A percentile compares a stretch with the other conserved stretches of the same genome.
Evolutionary conservation across 441 rosid genomes (phyloP).

Genomic region (Corymbia citriodora): DNA sequence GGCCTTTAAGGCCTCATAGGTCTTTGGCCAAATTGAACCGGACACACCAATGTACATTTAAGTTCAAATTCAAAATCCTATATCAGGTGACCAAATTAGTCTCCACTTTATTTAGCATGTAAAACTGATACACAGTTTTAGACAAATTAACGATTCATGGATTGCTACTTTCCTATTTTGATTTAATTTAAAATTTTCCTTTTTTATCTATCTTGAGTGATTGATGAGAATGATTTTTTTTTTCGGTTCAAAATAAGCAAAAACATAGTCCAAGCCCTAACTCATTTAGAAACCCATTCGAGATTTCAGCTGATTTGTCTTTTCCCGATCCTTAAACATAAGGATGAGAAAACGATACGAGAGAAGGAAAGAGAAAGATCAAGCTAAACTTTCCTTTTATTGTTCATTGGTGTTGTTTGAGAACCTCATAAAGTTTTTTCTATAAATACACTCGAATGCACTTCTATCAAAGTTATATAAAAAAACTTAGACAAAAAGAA

Average conservation of each 20-base stretch:
- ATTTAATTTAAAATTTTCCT: background rate
- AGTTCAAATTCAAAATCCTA: background rate
- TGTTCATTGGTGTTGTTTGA: fast-evolving
- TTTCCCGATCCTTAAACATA: background rate
- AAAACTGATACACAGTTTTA: background rate
- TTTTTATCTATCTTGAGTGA: background rate
- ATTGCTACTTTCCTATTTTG: background rate
- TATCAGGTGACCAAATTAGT: background rate
- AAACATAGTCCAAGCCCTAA: background rate
- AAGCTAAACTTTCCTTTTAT: background rate
- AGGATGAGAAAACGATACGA: background rate
- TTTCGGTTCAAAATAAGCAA: background rate
- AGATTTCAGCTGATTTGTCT: background rate
- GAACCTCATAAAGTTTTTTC: background rate
- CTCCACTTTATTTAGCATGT: background rate
- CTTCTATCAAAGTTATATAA: background rate
- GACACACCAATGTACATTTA: background rate
- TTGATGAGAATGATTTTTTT: background rate
- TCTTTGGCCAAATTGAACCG: background rate
- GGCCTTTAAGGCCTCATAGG: background rate
- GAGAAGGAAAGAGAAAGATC: background rate
- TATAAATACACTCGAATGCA: background rate
- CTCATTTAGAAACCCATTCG: background rate
- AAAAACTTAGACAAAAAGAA: background rate
- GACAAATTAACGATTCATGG: background rate